Evolutionary conservation across 495 filamentous ascomycete species (phyloP), one percentile per base, ranked within the genome.

Genomic region (Penicillium flavigenum): DNA sequence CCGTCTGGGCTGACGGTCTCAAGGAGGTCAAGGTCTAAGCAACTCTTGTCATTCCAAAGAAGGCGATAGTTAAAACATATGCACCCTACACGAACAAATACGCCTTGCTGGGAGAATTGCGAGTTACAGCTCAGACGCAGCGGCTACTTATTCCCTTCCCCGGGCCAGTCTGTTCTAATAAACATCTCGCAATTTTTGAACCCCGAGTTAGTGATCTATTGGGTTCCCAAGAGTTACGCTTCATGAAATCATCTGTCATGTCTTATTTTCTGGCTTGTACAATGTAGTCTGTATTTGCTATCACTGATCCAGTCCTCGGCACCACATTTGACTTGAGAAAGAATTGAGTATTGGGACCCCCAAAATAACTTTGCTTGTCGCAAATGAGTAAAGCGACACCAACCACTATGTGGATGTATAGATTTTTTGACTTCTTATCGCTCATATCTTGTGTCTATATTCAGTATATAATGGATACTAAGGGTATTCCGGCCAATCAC

Each of bases 1-100:
- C 83, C 58, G 78, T 96, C 80, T 98, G 94, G 95, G 97, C 96
- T 84, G 87, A 97, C 75, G 95, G 94, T 63, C 79, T 98, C 64
- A 81, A 77, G 60, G 88, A 88, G 80, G 83, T 85, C 82, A 98
- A 98, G 86, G 93, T 98, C 59, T 98, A 91, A 85, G 66, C 46
- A n/a, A 20, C 53, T 51, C 27, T 52, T 59, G 36, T 47, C 55
- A 17, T 52, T 8, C 11, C 26, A 12, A 27, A n/a, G 20, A 41
- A 42, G 42, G 43, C 52, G 58, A 41, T 54, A 56, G 67, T 60
- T 66, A 72, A 67, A 42, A 20, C 36, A 42, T 27, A 66, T 56
- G 66, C 56, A 68, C 68, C 64, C 67, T 61, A 66, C 64, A 51
- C 51, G 57, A 68, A 68, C 64, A 63, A 68, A 65, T 62, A 67